Conservation (phyloP, 148 eudicot genomes). For the Fagopyrum tataricum region DNA sequence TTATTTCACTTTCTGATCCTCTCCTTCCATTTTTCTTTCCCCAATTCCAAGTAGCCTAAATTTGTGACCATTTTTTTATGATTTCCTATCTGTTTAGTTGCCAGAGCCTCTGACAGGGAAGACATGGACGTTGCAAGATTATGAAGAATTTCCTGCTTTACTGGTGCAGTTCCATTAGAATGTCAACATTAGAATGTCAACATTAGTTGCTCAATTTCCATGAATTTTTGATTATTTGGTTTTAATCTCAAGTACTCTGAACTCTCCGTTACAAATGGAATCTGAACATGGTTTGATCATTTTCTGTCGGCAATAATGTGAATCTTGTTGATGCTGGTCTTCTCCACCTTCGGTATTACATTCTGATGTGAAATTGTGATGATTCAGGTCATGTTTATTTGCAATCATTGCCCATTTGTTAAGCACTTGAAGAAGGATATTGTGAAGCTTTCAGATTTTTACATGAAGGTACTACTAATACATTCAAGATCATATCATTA, state of each 20-base stretch:
- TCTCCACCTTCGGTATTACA: no score
- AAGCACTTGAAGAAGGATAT: slow-evolving; percentile 77
- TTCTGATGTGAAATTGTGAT: not conserved
- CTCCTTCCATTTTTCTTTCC: not conserved
- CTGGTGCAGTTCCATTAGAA: slow-evolving; percentile 29
- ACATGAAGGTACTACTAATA: slow-evolving; percentile 54
- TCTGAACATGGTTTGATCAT: not conserved
- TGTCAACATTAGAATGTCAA: not conserved
- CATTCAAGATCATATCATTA: not conserved
- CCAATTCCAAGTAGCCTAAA: not conserved
- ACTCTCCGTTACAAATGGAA: not conserved
- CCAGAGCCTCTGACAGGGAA: slow-evolving; percentile 87
- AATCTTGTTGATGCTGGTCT: no score
- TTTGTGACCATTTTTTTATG: not conserved
- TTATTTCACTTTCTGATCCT: slow-evolving; percentile 24
- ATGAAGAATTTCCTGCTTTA: slow-evolving; percentile 73
- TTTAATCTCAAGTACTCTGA: not conserved
- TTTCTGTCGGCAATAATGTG: not conserved
- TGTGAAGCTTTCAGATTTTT: slow-evolving; percentile 80
- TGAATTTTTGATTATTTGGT: not conserved
- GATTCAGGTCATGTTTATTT: slow-evolving; percentile 91
- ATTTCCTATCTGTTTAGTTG: slow-evolving; percentile 26
- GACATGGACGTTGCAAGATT: slow-evolving; percentile 70
- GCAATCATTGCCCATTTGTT: slow-evolving; percentile 98
- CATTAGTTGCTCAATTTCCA: not conserved